phyloP scores from a whole-genome alignment of 2,329 filamentous ascomycete genomes.

The Hyphodiscus sp. region DNA sequence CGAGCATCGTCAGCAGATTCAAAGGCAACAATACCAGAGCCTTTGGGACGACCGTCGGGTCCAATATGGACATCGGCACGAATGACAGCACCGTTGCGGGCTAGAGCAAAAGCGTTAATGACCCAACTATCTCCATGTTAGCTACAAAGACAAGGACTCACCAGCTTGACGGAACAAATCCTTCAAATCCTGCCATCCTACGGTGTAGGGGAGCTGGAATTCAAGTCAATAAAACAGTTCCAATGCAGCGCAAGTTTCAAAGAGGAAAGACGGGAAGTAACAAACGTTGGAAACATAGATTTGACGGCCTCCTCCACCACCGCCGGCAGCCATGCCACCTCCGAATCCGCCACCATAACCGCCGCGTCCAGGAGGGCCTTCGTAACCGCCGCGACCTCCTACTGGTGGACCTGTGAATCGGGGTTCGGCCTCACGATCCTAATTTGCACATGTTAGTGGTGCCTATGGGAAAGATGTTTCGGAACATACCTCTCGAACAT shows the following conservation, averaged over 20 bases:
- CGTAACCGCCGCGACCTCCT: conserved; percentile 56
- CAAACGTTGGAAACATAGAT: conserved; percentile 98
- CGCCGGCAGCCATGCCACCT: conserved; percentile 39
- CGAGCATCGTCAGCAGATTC: conserved; percentile 91
- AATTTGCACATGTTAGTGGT: conserved; percentile 15
- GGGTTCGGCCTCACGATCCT: conserved; percentile 98
- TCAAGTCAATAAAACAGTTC: conserved; percentile 32
- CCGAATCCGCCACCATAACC: conserved; percentile 44
- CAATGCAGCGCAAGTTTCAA: conserved; percentile 29
- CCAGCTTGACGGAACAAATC: conserved; percentile 97
- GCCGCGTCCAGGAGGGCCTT: conserved; percentile 38
- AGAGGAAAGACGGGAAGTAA: conserved; percentile 37
- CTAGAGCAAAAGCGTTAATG: conserved; percentile 31
- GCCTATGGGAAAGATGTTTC: not conserved
- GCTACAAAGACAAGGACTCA: conserved; percentile 45
- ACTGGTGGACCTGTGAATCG: conserved; percentile 78
- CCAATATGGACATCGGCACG: conserved; percentile 93
- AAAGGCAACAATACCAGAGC: conserved; percentile 94
- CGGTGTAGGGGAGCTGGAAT: conserved; percentile 83
- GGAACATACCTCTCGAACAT: conserved; percentile 81
- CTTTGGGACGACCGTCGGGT: conserved; percentile 88
- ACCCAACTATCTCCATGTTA: conserved; percentile 19
- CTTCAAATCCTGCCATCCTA: conserved; percentile 98
- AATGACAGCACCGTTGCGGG: conserved; percentile 70
- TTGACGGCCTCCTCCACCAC: conserved; percentile 68